phyloP scores from a whole-genome alignment of 164 flowering plant species.

The Stephania yunnanensis region DNA sequence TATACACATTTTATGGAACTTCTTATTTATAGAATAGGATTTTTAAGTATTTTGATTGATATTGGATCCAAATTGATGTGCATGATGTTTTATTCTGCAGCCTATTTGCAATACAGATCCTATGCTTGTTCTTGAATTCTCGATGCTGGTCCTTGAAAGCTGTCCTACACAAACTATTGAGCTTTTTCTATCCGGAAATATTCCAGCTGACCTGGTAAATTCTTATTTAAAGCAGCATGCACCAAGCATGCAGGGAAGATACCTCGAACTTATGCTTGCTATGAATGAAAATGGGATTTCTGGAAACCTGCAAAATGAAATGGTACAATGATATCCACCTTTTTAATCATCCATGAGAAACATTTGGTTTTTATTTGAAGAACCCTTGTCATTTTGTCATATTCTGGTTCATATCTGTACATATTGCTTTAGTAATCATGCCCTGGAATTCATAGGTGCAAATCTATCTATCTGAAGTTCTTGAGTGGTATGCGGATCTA shows the following conservation, averaged over 20 bases:
- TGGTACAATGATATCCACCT: constrained; percentile 39
- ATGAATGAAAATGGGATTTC: constrained; percentile 86
- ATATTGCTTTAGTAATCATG: constrained; percentile 2
- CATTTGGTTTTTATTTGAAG: background rate
- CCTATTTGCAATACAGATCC: constrained; percentile 89
- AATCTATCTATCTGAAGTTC: constrained; percentile 96
- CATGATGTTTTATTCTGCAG: constrained; percentile 49
- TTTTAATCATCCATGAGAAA: background rate
- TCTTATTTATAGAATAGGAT: background rate
- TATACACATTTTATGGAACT: background rate
- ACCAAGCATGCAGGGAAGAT: constrained; percentile 87
- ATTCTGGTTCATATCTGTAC: background rate
- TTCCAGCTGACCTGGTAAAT: constrained; percentile 91
- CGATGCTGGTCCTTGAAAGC: constrained; percentile 89
- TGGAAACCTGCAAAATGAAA: constrained; percentile 93
- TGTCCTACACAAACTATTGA: constrained; percentile 94
- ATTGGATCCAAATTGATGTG: background rate
- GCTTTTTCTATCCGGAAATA: constrained; percentile 83
- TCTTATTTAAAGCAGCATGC: constrained; percentile 95
- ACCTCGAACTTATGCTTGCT: constrained; percentile 86
- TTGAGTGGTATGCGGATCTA: constrained; percentile 72
- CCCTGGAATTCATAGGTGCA: constrained; percentile 52
- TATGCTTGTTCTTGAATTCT: constrained; percentile 88
- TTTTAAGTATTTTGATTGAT: background rate
- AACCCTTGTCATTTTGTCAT: background rate